Percentiles rank a stretch among this genome's conserved stretches.
Conservation (phyloP, 805 yeast genomes). For the Brettanomyces naardenensis region DNA sequence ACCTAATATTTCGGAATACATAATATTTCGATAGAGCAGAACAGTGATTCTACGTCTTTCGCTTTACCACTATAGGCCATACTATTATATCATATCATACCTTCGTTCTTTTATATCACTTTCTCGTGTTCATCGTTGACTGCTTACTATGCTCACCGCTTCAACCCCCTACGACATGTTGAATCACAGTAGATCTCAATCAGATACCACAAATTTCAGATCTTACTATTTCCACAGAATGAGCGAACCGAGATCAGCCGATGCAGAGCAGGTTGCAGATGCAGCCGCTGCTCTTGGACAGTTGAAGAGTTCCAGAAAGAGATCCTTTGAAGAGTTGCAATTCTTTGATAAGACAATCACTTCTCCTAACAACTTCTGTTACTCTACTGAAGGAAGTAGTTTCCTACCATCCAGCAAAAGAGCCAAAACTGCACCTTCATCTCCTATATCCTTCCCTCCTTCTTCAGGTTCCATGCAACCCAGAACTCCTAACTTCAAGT, state of each 20-base stretch:
- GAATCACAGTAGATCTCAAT: conserved; percentile 24
- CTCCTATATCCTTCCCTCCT: conserved; percentile 13
- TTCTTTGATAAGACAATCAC: conserved; percentile 3
- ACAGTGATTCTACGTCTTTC: too few relatives aligned
- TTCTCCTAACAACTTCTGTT: conserved; percentile 2
- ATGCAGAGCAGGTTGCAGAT: conserved; percentile 1
- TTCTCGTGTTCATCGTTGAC: too few relatives aligned
- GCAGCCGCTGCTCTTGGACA: conserved; percentile 3
- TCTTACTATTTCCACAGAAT: conserved; percentile 17
- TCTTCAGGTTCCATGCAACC: conserved; percentile 10
- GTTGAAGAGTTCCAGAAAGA: conserved; percentile 1
- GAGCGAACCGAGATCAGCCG: conserved; percentile 17
- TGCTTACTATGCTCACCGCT: conserved; percentile 3
- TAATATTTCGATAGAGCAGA: too few relatives aligned
- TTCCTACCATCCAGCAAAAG: conserved; percentile 14
- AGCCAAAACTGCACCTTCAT: conserved; percentile 24
- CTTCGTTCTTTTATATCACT: too few relatives aligned
- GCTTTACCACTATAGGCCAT: too few relatives aligned
- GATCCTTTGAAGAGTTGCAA: conserved; percentile 4
- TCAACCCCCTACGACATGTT: conserved; percentile 9
- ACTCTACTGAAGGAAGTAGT: conserved; percentile 5
- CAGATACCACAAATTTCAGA: conserved; percentile 23
- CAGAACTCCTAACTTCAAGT: conserved; percentile 14
- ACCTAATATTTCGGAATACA: too few relatives aligned
- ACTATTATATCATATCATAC: too few relatives aligned